Conservation (phyloP, 106 monocot species). For the Platanthera guangdongensis region DNA sequence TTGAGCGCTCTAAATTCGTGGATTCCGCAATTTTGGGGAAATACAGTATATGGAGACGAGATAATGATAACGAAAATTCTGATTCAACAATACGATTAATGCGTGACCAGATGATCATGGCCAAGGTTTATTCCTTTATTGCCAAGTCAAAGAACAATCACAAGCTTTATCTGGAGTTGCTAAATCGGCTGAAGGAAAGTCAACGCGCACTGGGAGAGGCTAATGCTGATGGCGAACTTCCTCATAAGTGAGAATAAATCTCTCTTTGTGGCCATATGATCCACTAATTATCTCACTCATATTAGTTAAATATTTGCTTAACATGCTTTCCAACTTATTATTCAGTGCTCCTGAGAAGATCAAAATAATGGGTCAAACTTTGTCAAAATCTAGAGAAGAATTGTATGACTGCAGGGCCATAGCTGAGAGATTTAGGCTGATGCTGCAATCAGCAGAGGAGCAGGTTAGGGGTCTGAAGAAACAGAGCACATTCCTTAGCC, state of each 20-base stretch:
- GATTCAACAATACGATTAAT: slow-evolving; percentile 50
- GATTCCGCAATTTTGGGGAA: slow-evolving; percentile 62
- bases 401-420: slow-evolving; percentile 58
- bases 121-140: slow-evolving; percentile 50
- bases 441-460: slow-evolving; percentile 69
- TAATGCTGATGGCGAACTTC: slow-evolving; percentile 57
- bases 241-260: slow-evolving; percentile 29
- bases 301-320: not conserved
- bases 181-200: slow-evolving; percentile 45
- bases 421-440: slow-evolving; percentile 47
- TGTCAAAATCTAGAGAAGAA: slow-evolving; percentile 51
- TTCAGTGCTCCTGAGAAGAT: slow-evolving; percentile 43
- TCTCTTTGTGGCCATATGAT: not conserved
- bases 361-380: slow-evolving; percentile 60
- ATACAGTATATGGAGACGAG: slow-evolving; percentile 63
- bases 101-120: slow-evolving; percentile 67
- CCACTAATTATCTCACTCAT: not conserved
- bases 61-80: slow-evolving; percentile 59
- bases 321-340: not conserved
- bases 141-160: slow-evolving; percentile 59
- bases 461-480: slow-evolving; percentile 64
- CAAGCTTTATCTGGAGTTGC: slow-evolving; percentile 54
- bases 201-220: slow-evolving; percentile 59
- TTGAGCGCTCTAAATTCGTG: slow-evolving; percentile 61
- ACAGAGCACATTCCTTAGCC: slow-evolving; percentile 67